These are phyloP conservation scores for Paecilomyces sp. DNA, from an alignment of 2,329 filamentous ascomycete species.

Conservation along the genomic window DNA sequence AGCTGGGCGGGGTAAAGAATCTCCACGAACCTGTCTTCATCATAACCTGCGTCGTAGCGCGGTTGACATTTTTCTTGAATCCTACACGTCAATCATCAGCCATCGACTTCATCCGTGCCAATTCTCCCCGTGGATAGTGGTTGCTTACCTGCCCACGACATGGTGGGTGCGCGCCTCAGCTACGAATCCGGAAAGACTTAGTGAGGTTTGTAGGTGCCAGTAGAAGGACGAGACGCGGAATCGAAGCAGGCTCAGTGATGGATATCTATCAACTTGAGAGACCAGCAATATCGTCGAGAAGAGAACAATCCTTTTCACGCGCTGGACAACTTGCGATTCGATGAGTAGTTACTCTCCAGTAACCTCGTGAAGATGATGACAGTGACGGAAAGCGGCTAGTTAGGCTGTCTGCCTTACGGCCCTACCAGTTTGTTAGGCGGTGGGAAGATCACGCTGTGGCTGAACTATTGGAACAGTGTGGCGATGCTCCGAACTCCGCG, in stretches of 20 bases:
- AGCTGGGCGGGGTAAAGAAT: conserved; percentile 9
- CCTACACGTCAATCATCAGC: conserved; percentile 40
- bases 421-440: neutral
- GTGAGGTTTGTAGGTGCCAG: neutral
- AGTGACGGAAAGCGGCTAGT: conserved; percentile 3
- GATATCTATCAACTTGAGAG: neutral
- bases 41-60: conserved; percentile 98
- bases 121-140: neutral
- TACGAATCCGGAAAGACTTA: neutral
- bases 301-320: neutral
- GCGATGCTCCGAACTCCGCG: neutral
- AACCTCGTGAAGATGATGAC: neutral
- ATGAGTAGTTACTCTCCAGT: neutral
- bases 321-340: neutral
- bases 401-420: neutral
- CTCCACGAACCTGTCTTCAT: conserved; percentile 80
- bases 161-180: conserved; percentile 26
- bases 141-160: conserved; percentile 65
- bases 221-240: neutral
- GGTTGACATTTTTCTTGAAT: conserved; percentile 96
- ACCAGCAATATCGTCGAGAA: neutral
- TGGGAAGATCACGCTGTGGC: neutral
- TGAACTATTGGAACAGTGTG: neutral
- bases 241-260: neutral
- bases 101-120: conserved; percentile 9